phyloP scores from a whole-genome alignment of 345 rosid species.

The Zanthoxylum bungeanum region DNA sequence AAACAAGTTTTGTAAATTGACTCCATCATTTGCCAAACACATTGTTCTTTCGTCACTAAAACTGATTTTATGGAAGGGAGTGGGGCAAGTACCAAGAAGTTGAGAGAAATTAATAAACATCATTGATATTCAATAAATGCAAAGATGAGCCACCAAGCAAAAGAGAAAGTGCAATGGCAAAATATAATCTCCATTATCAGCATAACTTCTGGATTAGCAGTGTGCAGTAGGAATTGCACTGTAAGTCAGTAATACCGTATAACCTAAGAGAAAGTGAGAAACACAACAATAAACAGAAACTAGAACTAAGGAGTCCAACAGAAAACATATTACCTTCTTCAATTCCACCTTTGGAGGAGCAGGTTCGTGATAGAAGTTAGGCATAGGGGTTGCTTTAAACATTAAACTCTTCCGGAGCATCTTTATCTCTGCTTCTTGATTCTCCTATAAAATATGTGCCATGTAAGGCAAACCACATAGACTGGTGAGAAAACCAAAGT shows the following conservation, averaged over 20 bases:
- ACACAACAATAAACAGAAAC: background rate
- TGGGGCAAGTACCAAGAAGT: background rate
- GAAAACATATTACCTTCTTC: slow-evolving; percentile 31
- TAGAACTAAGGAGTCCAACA: background rate
- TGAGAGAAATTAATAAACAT: too few species aligned
- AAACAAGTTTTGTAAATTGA: background rate
- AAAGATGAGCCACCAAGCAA: background rate
- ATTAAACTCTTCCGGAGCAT: slow-evolving; percentile 34
- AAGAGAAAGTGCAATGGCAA: background rate
- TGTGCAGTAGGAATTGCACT: background rate
- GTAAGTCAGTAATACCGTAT: too few species aligned
- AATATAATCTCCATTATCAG: background rate
- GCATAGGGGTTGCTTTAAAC: slow-evolving; percentile 47
- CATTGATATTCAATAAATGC: background rate
- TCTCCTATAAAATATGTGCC: slow-evolving; percentile 34
- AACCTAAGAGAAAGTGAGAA: background rate
- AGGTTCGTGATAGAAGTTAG: slow-evolving; percentile 42
- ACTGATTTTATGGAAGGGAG: background rate
- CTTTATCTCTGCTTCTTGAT: slow-evolving; percentile 39
- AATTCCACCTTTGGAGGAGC: slow-evolving; percentile 36
- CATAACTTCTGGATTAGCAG: background rate
- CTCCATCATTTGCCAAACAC: background rate
- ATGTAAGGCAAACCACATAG: too few species aligned
- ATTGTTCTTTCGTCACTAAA: background rate
- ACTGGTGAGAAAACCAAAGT: background rate